phyloP scores from a whole-genome alignment of 495 filamentous ascomycete genomes.

The Daldinia vernicosa region DNA sequence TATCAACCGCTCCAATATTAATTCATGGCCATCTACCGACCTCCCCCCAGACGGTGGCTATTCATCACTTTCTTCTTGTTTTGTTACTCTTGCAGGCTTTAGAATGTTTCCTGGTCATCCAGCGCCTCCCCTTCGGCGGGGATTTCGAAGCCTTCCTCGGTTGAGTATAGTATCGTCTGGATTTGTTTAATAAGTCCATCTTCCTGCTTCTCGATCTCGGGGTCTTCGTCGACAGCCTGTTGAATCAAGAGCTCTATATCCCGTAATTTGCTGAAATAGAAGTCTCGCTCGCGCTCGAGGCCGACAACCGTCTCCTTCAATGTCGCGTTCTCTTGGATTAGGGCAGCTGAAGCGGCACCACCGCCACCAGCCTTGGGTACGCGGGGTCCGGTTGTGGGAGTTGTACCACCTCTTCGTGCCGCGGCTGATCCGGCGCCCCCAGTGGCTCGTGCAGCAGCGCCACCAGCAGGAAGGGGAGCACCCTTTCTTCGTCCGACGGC shows the following conservation, averaged over 20 bases:
- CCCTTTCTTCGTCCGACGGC: constrained; percentile 85
- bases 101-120: constrained; percentile 83
- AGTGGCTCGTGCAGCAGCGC: constrained; percentile 59
- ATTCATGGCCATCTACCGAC: constrained; percentile 19
- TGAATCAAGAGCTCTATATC: constrained; percentile 96
- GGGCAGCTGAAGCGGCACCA: constrained; percentile 67
- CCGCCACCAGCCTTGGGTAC: constrained; percentile 61
- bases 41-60: constrained; percentile 4
- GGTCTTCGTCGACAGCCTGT: constrained; percentile 87
- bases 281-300: constrained; percentile 92
- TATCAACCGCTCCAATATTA: constrained; percentile 36
- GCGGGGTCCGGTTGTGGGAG: constrained; percentile 71
- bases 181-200: constrained; percentile 91
- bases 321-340: constrained; percentile 81
- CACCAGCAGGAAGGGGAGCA: constrained; percentile 62
- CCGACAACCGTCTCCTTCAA: constrained; percentile 88
- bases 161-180: constrained; percentile 95
- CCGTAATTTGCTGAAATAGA: constrained; percentile 97
- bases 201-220: constrained; percentile 91
- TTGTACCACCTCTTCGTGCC: constrained; percentile 74
- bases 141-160: constrained; percentile 91
- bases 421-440: constrained; percentile 52
- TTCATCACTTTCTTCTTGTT: constrained; percentile 32
- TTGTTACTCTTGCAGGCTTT: constrained; percentile 28
- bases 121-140: constrained; percentile 70